Evolutionary conservation across 805 yeast species (phyloP).

Genomic region (Dipodascus geniculatus): DNA sequence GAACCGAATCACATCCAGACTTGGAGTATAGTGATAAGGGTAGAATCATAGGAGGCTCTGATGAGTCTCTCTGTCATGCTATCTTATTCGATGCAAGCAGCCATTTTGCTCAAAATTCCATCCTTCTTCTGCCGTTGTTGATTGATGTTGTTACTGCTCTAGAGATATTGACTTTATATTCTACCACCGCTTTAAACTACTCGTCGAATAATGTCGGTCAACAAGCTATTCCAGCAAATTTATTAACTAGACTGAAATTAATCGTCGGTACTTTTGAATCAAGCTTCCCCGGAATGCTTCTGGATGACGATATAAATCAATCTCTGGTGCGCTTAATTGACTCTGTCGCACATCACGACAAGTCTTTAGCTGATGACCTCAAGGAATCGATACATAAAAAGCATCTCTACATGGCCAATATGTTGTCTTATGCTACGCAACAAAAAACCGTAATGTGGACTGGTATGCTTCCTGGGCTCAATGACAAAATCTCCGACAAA

Average conservation of each 20-base stretch:
- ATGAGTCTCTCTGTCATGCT: slow-evolving; percentile 70
- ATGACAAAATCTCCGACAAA: slow-evolving; percentile 13
- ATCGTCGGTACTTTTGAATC: slow-evolving; percentile 46
- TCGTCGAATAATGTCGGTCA: not conserved
- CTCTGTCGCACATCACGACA: slow-evolving; percentile 35
- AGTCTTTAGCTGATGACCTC: slow-evolving; percentile 40
- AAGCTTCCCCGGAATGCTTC: slow-evolving; percentile 55
- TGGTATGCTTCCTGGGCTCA: slow-evolving; percentile 14
- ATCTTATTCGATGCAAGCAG: slow-evolving; percentile 42
- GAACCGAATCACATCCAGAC: slow-evolving; percentile 46
- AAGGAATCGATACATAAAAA: slow-evolving; percentile 40
- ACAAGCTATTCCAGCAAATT: not conserved
- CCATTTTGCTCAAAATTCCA: slow-evolving; percentile 31
- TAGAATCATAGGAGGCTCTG: slow-evolving; percentile 40
- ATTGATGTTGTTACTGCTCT: slow-evolving; percentile 36
- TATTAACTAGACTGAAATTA: slow-evolving; percentile 37
- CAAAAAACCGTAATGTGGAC: slow-evolving; percentile 14
- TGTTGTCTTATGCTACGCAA: slow-evolving; percentile 23
- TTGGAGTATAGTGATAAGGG: slow-evolving; percentile 39
- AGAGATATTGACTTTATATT: slow-evolving; percentile 32
- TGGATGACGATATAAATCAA: slow-evolving; percentile 51
- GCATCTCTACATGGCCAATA: slow-evolving; percentile 34
- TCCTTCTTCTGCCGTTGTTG: slow-evolving; percentile 45
- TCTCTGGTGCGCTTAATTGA: slow-evolving; percentile 43
- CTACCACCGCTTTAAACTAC: not conserved